Conservation (phyloP, 2,329 filamentous ascomycete species). For the Fusarium tupiense region DNA sequence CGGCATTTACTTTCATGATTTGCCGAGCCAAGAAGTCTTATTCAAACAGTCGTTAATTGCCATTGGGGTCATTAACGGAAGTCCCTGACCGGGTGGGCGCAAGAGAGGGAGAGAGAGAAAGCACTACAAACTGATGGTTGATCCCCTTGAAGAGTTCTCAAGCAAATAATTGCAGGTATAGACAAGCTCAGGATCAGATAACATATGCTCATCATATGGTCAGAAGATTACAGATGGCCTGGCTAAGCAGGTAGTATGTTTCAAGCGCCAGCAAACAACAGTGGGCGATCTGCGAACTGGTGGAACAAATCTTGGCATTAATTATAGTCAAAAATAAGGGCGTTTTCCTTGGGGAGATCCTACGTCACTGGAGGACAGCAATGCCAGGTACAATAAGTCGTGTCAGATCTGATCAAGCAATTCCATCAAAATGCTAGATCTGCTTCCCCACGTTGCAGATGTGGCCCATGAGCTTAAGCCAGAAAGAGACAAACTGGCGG, state of each 20-base stretch:
- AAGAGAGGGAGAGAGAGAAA: neutral
- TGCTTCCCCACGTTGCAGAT: slow-evolving; percentile 23
- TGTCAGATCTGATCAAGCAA: slow-evolving; percentile 19
- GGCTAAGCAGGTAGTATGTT: neutral
- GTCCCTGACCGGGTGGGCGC: neutral
- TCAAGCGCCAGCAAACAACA: neutral
- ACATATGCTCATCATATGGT: neutral
- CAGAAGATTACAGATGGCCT: neutral
- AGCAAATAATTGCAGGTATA: neutral
- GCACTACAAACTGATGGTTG: neutral
- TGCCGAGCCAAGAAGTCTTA: neutral
- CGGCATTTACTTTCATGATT: neutral
- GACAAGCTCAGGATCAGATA: neutral
- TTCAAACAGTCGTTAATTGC: neutral
- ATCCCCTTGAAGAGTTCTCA: neutral
- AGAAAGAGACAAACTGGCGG: slow-evolving; percentile 12
- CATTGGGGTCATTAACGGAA: neutral
- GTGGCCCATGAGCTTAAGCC: slow-evolving; percentile 13
- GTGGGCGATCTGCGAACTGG: neutral
- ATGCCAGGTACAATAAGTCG: slow-evolving; percentile 4
- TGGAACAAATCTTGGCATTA: neutral
- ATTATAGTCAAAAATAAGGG: neutral
- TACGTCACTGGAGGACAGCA: neutral
- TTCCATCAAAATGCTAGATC: slow-evolving; percentile 24
- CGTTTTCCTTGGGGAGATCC: neutral